phyloP scores from a whole-genome alignment of 192 early-diverging fungal genomes.

The Coemansia sp. region DNA sequence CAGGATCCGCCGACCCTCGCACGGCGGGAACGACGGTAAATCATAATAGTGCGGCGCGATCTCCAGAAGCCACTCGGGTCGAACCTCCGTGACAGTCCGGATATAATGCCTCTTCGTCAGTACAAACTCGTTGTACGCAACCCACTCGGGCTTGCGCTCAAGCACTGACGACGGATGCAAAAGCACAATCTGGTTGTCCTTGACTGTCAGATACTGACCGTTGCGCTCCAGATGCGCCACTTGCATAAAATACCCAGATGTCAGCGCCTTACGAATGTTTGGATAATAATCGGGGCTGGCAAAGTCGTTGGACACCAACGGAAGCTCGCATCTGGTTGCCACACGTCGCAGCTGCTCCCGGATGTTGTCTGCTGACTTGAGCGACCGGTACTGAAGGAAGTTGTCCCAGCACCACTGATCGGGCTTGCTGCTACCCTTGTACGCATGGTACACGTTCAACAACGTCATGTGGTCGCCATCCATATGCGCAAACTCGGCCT shows the following conservation, averaged over 20 bases:
- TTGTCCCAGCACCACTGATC: slow-evolving; percentile 92
- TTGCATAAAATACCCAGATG: slow-evolving; percentile 98
- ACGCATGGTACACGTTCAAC: slow-evolving; percentile 96
- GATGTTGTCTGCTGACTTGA: slow-evolving; percentile 92
- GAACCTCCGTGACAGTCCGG: slow-evolving; percentile 86
- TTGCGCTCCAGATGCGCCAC: slow-evolving; percentile 91
- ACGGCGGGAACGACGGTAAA: slow-evolving; percentile 84
- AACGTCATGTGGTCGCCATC: slow-evolving; percentile 97
- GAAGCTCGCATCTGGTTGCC: slow-evolving; percentile 72
- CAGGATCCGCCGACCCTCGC: slow-evolving; percentile 84
- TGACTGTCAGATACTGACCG: slow-evolving; percentile 86
- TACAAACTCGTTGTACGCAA: slow-evolving; percentile 99
- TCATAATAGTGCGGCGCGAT: slow-evolving; percentile 92
- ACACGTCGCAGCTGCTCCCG: slow-evolving; percentile 83
- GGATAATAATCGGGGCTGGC: slow-evolving; percentile 74
- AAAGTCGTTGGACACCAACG: slow-evolving; percentile 70
- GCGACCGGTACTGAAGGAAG: slow-evolving; percentile 84
- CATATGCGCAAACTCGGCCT: slow-evolving; percentile 88
- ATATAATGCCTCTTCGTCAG: slow-evolving; percentile 95
- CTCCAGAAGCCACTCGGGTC: slow-evolving; percentile 80
- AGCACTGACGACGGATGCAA: slow-evolving; percentile 91
- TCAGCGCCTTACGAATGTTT: slow-evolving; percentile 87
- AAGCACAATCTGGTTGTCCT: slow-evolving; percentile 96
- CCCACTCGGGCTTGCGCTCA: slow-evolving; percentile 95
- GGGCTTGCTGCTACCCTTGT: slow-evolving; percentile 63